Conservation (phyloP, 2,329 filamentous ascomycete species). For the Aspergillus proliferans region DNA sequence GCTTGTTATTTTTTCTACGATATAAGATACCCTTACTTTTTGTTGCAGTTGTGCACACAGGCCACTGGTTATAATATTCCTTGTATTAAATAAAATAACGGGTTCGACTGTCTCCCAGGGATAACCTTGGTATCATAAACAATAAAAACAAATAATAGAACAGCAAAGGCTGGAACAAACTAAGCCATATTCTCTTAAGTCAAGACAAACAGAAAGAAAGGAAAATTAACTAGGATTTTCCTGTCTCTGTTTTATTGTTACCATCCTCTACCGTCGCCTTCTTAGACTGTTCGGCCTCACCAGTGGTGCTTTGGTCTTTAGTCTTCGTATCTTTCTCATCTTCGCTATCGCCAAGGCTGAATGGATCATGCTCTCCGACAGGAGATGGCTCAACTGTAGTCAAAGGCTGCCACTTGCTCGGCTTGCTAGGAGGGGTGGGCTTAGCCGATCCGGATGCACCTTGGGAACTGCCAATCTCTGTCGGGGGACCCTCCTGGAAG, state of each 20-base stretch:
- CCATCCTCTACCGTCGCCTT: constrained; percentile 51
- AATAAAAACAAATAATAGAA: constrained; percentile 5
- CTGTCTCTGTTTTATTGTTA: constrained; percentile 12
- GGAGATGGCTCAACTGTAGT: constrained; percentile 78
- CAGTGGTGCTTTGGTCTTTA: constrained; percentile 50
- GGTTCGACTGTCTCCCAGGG: background rate
- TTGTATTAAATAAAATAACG: background rate
- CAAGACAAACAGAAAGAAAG: background rate
- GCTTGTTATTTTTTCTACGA: background rate
- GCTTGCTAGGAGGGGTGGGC: constrained; percentile 53
- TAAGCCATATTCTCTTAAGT: background rate
- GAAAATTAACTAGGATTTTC: constrained; percentile 16
- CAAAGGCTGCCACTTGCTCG: constrained; percentile 96
- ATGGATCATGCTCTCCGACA: constrained; percentile 86
- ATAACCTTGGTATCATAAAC: constrained; percentile 20
- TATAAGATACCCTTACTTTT: constrained; percentile 9
- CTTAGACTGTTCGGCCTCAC: constrained; percentile 56
- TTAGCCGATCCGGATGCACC: constrained; percentile 53
- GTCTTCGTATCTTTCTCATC: constrained; percentile 77
- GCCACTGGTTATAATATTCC: background rate
- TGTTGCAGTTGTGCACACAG: background rate
- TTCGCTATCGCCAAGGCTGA: constrained; percentile 91
- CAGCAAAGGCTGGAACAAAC: background rate
- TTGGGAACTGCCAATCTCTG: constrained; percentile 74
- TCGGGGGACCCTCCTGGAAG: constrained; percentile 59